Percentiles rank a stretch among this genome's conserved stretches.
Conservation (phyloP, 2,329 filamentous ascomycete species). For the Keithomyces neogunnii region DNA sequence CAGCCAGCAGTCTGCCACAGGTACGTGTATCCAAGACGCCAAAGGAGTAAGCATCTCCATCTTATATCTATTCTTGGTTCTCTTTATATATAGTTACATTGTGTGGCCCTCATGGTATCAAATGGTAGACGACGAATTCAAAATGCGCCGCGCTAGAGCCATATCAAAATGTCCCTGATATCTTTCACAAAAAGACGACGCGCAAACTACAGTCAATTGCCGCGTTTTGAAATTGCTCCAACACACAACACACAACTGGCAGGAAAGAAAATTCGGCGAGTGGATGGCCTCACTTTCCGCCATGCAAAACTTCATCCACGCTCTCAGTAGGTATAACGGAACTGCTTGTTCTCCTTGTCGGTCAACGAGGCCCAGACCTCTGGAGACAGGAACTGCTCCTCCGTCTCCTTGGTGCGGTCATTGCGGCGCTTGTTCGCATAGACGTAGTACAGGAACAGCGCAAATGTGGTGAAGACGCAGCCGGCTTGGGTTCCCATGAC, state of each 20-base stretch:
- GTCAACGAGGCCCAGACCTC: conserved; percentile 42
- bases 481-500: conserved; percentile 43
- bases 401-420: conserved; percentile 20
- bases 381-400: conserved; percentile 31
- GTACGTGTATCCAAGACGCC: too few species aligned
- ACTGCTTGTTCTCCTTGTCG: conserved; percentile 48
- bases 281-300: not conserved
- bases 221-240: too few species aligned
- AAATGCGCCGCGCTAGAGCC: too few species aligned
- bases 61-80: not conserved
- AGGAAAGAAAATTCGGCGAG: not conserved
- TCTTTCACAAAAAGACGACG: too few species aligned
- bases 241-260: not conserved
- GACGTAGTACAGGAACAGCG: conserved; percentile 40
- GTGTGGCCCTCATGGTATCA: not conserved
- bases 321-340: conserved; percentile 40
- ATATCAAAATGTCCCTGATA: too few species aligned
- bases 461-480: conserved; percentile 30
- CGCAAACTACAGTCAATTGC: too few species aligned
- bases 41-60: too few species aligned
- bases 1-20: too few species aligned
- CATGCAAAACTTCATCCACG: not conserved
- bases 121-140: too few species aligned
- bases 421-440: conserved; percentile 36
- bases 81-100: not conserved